phyloP scores from a whole-genome alignment of 129 eudicot species.

The Sambucus nigra region DNA sequence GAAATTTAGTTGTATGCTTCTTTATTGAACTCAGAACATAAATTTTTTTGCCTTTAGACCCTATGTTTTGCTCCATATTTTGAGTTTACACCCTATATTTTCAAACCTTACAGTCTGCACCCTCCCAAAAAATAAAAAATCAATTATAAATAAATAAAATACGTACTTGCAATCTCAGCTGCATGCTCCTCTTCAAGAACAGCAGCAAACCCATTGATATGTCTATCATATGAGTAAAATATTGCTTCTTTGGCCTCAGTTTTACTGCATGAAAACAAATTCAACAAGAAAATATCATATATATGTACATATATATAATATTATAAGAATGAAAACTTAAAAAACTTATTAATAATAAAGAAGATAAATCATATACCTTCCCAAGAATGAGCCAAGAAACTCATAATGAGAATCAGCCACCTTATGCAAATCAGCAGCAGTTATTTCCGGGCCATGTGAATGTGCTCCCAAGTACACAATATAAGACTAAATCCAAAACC shows the following conservation, averaged over 20 bases:
- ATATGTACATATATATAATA: too few species aligned
- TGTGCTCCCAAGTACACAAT: slow-evolving; percentile 70
- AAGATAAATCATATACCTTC: slow-evolving; percentile 29
- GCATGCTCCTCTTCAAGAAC: slow-evolving; percentile 53
- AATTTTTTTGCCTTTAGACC: too few species aligned
- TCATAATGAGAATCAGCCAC: slow-evolving; percentile 35
- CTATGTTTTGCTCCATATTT: too few species aligned
- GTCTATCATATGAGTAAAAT: slow-evolving; percentile 50
- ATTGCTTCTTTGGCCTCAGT: slow-evolving; percentile 43
- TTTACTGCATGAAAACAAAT: background rate
- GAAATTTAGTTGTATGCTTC: too few species aligned
- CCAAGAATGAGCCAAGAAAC: slow-evolving; percentile 43
- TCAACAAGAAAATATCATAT: background rate
- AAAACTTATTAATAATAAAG: background rate
- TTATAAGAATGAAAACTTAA: background rate
- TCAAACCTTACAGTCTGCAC: too few species aligned
- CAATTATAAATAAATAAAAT: background rate
- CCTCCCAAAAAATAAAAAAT: background rate
- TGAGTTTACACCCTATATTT: too few species aligned
- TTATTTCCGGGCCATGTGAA: slow-evolving; percentile 30
- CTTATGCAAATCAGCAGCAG: slow-evolving; percentile 14
- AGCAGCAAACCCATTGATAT: slow-evolving; percentile 75
- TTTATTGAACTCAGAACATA: too few species aligned
- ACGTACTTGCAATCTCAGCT: slow-evolving; percentile 40
- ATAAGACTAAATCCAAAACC: too few species aligned